Evolutionary conservation across 257 asterid genomes (phyloP), one percentile per base, ranked within the genome.

Genomic region (Solanum paucissectum): DNA sequence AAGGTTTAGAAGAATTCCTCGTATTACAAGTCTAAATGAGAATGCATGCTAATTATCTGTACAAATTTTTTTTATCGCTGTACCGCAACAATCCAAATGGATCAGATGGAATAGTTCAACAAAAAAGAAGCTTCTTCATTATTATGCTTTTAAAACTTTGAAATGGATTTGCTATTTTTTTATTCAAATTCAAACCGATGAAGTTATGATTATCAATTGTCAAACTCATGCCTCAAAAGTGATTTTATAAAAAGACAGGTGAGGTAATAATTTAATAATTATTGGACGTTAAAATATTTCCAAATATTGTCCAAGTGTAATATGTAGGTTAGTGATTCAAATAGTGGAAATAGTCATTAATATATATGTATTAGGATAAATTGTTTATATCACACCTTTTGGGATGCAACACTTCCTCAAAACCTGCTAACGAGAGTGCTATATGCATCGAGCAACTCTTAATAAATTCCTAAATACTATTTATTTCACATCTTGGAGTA

Each of bases 341-440:
- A 2, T 11, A 13, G 16, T 64, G 18, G 12, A 25, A 64, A 5
- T 12, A n/a, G 3, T 64, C 0, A 64, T 10, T 64, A n/a, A 64
- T 60, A 2, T 9, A 1, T 62, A 5, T 3, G 9, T 7, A 44
- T 3, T 9, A 23, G 3, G 13, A 9, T 60, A 60, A 23, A 60
- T 4, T 21, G 1, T 60, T 1, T 60, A 23, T 21, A 23, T 60
- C 12, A 21, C 29, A 23, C 6, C 3, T 23, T 2, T 60, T 23
- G 3, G 3, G 1, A 23, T 23, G 3, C 13, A 9, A 6, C 12
- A 20, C 5, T 58, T 58, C 0, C 0, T 20, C 5, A 0, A 20
- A 18, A 55, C 2, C 5, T 55, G 2, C 64, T 20, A 21, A 20
- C 2, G 66, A 14, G 23, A 52, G 9, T 52, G 8, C 21, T 49